phyloP scores from a whole-genome alignment of 176 grass and related monocot genomes.

The Cenchrus purpureus region DNA sequence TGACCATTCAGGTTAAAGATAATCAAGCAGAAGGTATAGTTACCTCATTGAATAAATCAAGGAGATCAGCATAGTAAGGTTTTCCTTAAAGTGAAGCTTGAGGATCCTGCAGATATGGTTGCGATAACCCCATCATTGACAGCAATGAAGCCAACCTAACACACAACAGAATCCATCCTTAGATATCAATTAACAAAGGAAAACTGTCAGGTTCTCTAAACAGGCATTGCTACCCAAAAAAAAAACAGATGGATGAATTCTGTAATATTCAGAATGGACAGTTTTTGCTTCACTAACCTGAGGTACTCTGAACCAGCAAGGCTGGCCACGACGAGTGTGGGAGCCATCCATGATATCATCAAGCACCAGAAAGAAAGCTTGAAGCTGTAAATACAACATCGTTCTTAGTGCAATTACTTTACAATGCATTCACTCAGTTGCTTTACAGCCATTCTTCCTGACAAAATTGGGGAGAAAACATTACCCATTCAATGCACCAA shows the following conservation, averaged over 20 bases:
- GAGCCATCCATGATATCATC: conserved; percentile 99
- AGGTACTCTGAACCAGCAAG: conserved; percentile 85
- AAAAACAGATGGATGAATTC: not conserved
- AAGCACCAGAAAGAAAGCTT: conserved; percentile 97
- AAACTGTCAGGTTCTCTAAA: not conserved
- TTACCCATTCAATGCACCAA: conserved; percentile 98
- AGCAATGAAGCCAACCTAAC: conserved; percentile 88
- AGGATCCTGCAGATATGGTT: conserved; percentile 83
- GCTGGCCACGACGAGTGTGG: conserved; percentile 78
- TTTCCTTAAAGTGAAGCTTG: conserved; percentile 71
- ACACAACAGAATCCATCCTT: not conserved
- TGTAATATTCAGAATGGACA: not conserved
- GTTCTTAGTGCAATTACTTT: conserved; percentile 5
- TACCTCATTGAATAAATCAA: conserved; percentile 97
- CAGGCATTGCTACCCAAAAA: not conserved
- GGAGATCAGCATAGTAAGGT: conserved; percentile 92
- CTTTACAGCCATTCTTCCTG: not conserved
- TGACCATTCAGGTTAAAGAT: conserved; percentile 3
- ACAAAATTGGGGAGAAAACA: not conserved
- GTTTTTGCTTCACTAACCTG: conserved; percentile 51
- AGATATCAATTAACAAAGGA: not conserved
- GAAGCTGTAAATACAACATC: conserved; percentile 62
- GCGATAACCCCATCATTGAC: conserved; percentile 88
- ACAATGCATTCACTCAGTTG: not conserved
- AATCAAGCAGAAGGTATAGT: conserved; percentile 2